Conservation (phyloP, 768 basidiomycete genomes). For the Kwoniella sp. region DNA sequence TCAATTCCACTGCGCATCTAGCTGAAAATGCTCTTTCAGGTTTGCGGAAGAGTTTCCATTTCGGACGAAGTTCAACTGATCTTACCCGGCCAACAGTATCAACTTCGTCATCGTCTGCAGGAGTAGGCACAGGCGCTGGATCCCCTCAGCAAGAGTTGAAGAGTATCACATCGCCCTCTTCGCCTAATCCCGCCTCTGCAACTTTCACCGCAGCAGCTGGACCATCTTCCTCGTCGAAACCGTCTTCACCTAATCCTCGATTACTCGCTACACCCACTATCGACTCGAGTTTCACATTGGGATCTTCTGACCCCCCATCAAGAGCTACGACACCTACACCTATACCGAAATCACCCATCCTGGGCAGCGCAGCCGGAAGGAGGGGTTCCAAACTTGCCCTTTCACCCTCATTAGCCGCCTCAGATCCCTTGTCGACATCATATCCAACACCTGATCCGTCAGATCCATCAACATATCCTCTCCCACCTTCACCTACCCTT, state of each 20-base stretch:
- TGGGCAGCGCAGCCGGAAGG: not conserved
- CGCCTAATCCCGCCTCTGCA: not conserved
- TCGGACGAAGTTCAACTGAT: slow-evolving; percentile 23
- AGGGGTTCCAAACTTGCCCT: slow-evolving; percentile 10
- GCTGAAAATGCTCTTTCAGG: slow-evolving; percentile 46
- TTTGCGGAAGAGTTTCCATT: slow-evolving; percentile 39
- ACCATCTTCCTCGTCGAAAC: slow-evolving; percentile 14
- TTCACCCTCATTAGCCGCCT: slow-evolving; percentile 26
- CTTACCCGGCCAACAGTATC: not conserved
- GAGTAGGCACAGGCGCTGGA: not conserved
- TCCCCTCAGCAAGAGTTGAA: slow-evolving; percentile 34
- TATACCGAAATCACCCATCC: slow-evolving; percentile 13
- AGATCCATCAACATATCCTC: slow-evolving; percentile 47
- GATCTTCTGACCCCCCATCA: slow-evolving; percentile 31
- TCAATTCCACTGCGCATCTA: slow-evolving; percentile 23
- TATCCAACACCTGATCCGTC: slow-evolving; percentile 38
- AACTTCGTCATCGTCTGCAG: not conserved
- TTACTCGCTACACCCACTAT: slow-evolving; percentile 6
- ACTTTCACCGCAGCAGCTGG: slow-evolving; percentile 8
- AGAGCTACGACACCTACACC: slow-evolving; percentile 28
- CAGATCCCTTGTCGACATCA: slow-evolving; percentile 35
- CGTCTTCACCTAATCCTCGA: slow-evolving; percentile 21
- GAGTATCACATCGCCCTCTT: slow-evolving; percentile 20
- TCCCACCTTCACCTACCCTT: slow-evolving; percentile 43
- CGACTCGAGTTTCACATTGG: slow-evolving; percentile 26